These are phyloP conservation scores for Metarhizium brunneum DNA, from an alignment of 2,329 filamentous ascomycete species.

Conservation along the genomic window DNA sequence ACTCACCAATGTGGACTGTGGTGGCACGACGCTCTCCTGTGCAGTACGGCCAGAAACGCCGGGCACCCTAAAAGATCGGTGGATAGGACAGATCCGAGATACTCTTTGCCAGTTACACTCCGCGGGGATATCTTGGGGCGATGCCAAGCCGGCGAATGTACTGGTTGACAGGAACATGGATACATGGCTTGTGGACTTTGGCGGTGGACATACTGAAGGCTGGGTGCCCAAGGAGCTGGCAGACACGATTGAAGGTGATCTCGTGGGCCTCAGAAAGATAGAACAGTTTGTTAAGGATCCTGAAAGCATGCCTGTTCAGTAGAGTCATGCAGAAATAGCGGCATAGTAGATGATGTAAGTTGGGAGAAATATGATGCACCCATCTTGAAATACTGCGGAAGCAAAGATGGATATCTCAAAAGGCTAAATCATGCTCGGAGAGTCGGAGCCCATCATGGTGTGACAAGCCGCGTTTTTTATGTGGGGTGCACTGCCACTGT, in stretches of 20 bases:
- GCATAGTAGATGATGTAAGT: no score
- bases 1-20: constrained; percentile 9
- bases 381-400: no score
- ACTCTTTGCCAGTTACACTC: background rate
- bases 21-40: background rate
- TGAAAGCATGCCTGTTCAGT: no score
- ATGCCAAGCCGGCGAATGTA: constrained; percentile 4
- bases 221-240: background rate
- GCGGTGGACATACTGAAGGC: constrained; percentile 10
- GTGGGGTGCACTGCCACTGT: no score
- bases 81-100: background rate
- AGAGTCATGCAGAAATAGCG: no score
- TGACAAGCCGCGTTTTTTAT: no score
- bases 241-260: background rate
- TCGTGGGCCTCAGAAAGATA: no score
- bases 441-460: no score
- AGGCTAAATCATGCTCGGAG: no score
- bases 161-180: constrained; percentile 18
- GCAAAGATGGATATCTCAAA: no score
- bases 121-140: background rate
- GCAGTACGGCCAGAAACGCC: constrained; percentile 1
- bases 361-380: no score
- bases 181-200: constrained; percentile 21
- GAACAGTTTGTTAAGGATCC: no score
- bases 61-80: background rate